Evolutionary conservation across 306 rosid species (phyloP), one percentile per base, ranked within the genome.

Genomic region (Dryas drummondii): DNA sequence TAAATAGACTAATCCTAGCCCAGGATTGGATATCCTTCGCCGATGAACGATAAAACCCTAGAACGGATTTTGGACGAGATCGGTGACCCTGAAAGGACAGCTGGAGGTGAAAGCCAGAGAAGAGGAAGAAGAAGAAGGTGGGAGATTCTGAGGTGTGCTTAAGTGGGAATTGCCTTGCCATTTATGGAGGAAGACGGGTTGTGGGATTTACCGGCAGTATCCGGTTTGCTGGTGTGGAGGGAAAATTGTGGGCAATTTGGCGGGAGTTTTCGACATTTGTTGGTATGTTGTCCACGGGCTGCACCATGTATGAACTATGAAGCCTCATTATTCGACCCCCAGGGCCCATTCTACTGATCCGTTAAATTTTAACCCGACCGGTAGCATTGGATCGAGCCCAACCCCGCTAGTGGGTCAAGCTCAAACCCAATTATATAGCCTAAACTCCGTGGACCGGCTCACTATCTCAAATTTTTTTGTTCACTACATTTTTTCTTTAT

Each of bases 141-240:
- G 1, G 9, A n/a, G 68, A 27, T 27, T 64, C 16, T 1, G 68
- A 50, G 72, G 37, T 51, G 15, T 50, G 59, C 7, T 26, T 15
- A 2, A n/a, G n/a, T 5, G 52, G 27, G 32, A 44, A 27, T 46
- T 47, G 32, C 6, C 17, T 46, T 47, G 32, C 6, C 17, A 12
- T 66, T 12, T 1, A 14, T 51, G 48, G 7, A 46, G 46, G 17
- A 17, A 50, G 44, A 11, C 7, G n/a, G 13, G 6, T 13, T 32
- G 63, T 15, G 42, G 72, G 67, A 49, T 50, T 44, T 47, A 80
- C 83, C 66, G 76, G 79, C 66, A 40, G 50, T 52, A 58, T 16
- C 76, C 79, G 75, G 79, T 74, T 1, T 4, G 40, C 7, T 16
- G n/a, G 42, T 58, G 27, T 57, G 78, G 78, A 67, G 78, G 82